Base-by-base conservation (phyloP, 352 stramenopile genomes). In the Pythium insidiosum region DNA sequence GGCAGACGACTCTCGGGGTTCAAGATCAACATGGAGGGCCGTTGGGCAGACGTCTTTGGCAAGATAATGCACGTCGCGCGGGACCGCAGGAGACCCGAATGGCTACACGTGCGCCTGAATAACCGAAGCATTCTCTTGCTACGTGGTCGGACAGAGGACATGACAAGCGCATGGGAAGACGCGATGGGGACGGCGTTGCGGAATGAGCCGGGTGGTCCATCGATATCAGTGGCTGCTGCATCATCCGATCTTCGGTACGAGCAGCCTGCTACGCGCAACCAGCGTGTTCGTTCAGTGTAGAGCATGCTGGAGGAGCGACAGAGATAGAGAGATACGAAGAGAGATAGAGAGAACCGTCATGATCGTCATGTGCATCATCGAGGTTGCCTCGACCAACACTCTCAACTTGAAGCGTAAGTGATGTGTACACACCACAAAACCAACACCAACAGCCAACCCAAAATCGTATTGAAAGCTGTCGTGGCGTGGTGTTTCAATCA, bases 11-110 rank as follows among this genome's bases (percentile, higher is more conserved):
- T 78, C 21, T 58, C 66, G 12, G 48, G 37, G 5, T 78, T 78
- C 33, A 31, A 46, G 22, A 29, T 78, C 46, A 74, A 78, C 36
- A 38, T 62, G 6, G 66, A 72, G 44, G 63, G 66, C 11, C 58
- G 63, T 16, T 69, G 63, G 54, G 61, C 50, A 2, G 59, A 65
- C 38, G 10, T 73, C 23, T 52, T 49, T 28, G 66, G 63, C 21
- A 54, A 56, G 23, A 47, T 78, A 30, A 38, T 35, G 13, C n/a
- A 28, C 1, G 43, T 50, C 21, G 16, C 25, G 2, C 36, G 37
- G 6, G 16, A 39, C 19, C 35, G 13, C 29, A 55, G 38, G 38
- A 57, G 39, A 23, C 24, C 37, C 35, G 36, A 49, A 5, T 62
- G 61, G 40, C 20, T 73, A 23, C 49, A 68, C 15, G 13, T 74